These are phyloP conservation scores for Beta corolliflora DNA, from an alignment of 179 eudicot genomes.

Conservation along the genomic window DNA sequence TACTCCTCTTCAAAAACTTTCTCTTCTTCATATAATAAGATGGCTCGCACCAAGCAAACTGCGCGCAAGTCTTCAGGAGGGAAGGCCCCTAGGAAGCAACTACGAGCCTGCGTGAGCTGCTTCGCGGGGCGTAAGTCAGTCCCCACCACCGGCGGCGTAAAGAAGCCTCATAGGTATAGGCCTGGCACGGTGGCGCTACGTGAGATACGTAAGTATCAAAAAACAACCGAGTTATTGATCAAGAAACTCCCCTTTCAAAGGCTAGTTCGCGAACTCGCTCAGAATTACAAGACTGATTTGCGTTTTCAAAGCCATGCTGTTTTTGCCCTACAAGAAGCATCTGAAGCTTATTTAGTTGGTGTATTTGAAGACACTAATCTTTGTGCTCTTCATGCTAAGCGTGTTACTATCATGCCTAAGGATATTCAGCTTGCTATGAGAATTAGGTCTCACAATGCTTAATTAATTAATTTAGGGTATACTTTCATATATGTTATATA, in stretches of 20 bases:
- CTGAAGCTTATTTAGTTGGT: background rate
- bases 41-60: background rate
- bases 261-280: background rate
- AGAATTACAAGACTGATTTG: background rate
- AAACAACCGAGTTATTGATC: background rate
- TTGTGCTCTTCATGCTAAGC: slow-evolving; percentile 6
- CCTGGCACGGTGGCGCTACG: slow-evolving; percentile 7
- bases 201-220: slow-evolving; percentile 4
- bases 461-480: too few relatives aligned
- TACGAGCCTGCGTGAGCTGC: too few relatives aligned
- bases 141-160: background rate
- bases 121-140: background rate
- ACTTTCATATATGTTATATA: too few relatives aligned
- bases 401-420: background rate
- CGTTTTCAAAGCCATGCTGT: slow-evolving; percentile 4
- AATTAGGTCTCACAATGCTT: background rate
- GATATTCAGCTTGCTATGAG: background rate
- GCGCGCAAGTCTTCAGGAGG: background rate
- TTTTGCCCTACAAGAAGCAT: background rate
- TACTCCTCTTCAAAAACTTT: too few relatives aligned
- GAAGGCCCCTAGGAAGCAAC: background rate
- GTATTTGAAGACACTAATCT: background rate
- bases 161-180: background rate
- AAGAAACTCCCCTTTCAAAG: slow-evolving; percentile 7
- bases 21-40: too few relatives aligned